Base-by-base conservation (phyloP, 2,329 filamentous ascomycete genomes). In the Sporothrix mexicana region DNA sequence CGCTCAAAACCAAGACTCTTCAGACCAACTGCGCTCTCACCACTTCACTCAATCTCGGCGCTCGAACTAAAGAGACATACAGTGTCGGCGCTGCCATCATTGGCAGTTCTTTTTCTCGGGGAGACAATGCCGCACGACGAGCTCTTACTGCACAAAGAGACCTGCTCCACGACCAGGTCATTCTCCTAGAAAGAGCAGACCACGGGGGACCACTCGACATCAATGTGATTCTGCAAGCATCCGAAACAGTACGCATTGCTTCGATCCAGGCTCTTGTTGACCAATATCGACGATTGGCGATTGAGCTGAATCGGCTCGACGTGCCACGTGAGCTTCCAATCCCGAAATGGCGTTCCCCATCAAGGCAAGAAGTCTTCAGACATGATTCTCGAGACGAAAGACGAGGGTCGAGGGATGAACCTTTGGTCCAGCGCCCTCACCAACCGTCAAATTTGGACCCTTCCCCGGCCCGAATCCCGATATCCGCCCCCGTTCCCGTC, bases 61-160 rank as follows among this genome's bases (percentile, higher is more conserved):
- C 67, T 49, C 73, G 76, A 47, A 75, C 82, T 71, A 77, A 78
- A 53, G 79, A 82, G 12, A 78, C 78, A 1, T 83, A 80, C 69
- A 77, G 79, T 17, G 77, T 77, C 23, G 81, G 79, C 10, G 78
- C 76, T 2, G 78, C 79, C 20, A 76, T 82, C 2, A 76, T 83
- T 25, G 82, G 83, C 0, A 71, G 78, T 5, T 78, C 78, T 2
- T 84, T 81, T 68, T 76, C 77, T 1, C 73, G 73, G 0, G 83
- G 83, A 51, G 81, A 84, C 69, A 77, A 81, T 83, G 71, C 74
- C 25, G 81, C 80, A 20, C 79, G 79, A 15, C 77, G 77, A 45
- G 69, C 76, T 47, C 77, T 84, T 1, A 74, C 76, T 5, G 71
- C 73, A 45, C 78, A 80, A 12, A 77, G 80, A 36, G 67, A 72